Evolutionary conservation across 768 basidiomycete species (phyloP), one percentile per base, ranked within the genome.

Genomic region (Termitomyces sp.): DNA sequence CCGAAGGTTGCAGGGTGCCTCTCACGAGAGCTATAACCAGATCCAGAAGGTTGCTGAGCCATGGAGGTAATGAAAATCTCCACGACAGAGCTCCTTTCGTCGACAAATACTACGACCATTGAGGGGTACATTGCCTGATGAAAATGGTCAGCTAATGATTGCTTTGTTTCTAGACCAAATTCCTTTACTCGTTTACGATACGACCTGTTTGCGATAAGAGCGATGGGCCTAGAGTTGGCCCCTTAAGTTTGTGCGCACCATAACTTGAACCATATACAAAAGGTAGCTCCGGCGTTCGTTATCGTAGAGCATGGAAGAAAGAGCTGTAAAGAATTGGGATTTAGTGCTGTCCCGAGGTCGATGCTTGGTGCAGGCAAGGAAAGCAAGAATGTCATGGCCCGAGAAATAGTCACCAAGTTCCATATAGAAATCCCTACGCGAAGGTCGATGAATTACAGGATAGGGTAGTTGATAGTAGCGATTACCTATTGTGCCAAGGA

Each of bases 241-340:
- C 23, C 2, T 26, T 3, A 2, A 2, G 10, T 12, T 38, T 12
- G 0, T 12, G 26, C 38, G 26, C 26, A 51, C 38, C 50, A 51
- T 30, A 51, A 11, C 28, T 30, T 51, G 38, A 41, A 38, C 50
- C 50, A 51, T n/a, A 51, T 51, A 51, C 50, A 51, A 30, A 51
- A 40, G 11, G 50, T 51, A 19, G 50, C 38, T 12, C 17, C 38
- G 4, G 38, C 50, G 28, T 51, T 51, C 5, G 38, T 30, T n/a
- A 14, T 11, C 26, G 38, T 41, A 9, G 50, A 51, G 9, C 50
- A 38, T 15, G 50, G 50, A 40, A 50, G 50, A 3, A 40, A 40
- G 1, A 17, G n/a, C 5, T 17, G 1, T 26, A 50, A 38, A 50
- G 10, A 50, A 12, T 1, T 2, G 21, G 26, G 50, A 50, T 50